Evolutionary conservation across 768 basidiomycete species (phyloP).

Genomic region (Coprinopsis strossmayeri): DNA sequence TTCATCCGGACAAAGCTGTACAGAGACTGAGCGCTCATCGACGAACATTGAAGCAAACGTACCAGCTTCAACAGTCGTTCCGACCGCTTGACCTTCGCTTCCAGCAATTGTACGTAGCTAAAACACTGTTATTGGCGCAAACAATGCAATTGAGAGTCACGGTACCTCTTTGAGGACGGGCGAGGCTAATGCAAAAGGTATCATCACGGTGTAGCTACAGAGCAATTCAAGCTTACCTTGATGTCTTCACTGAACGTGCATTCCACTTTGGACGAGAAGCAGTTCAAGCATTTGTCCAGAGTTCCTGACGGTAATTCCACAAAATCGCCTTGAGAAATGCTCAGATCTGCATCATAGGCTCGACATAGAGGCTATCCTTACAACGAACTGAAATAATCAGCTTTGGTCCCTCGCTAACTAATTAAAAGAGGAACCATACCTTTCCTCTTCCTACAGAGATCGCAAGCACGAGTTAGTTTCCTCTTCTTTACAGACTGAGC

Average conservation of each 20-base stretch:
- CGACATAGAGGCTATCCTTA: too few species aligned
- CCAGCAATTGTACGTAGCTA: conserved; percentile 44
- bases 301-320: conserved; percentile 7
- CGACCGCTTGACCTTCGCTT: conserved; percentile 53
- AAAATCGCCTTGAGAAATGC: conserved; percentile 10
- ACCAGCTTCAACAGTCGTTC: conserved; percentile 46
- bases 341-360: too few species aligned
- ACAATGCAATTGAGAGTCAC: neutral
- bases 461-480: conserved; percentile 62
- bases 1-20: neutral
- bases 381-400: conserved; percentile 11
- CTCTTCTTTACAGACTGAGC: conserved; percentile 36
- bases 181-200: conserved; percentile 11
- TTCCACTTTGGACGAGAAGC: conserved; percentile 51
- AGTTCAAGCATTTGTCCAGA: conserved; percentile 56
- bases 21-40: too few species aligned
- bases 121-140: neutral
- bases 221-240: conserved; percentile 53
- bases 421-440: too few species aligned
- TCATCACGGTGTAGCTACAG: neutral
- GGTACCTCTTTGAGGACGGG: neutral
- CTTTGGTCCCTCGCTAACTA: too few species aligned
- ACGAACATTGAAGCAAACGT: too few species aligned
- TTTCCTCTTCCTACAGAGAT: conserved; percentile 69
- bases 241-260: conserved; percentile 67